Base-by-base conservation (phyloP, 495 filamentous ascomycete species). In the Pyrenopolyporus hunteri region DNA sequence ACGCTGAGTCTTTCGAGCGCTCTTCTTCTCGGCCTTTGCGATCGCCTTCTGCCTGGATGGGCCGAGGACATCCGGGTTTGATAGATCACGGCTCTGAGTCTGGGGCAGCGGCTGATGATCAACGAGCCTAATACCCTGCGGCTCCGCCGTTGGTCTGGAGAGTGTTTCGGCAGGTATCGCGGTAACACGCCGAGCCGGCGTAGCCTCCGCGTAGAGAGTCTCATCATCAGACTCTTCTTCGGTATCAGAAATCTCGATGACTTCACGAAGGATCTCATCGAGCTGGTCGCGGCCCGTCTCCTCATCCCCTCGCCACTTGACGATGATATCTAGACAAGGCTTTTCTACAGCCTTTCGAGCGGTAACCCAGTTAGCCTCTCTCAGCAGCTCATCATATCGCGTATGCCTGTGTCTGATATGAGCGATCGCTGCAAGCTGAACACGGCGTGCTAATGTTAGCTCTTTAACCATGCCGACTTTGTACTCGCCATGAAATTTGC, bases 351-450 rank as follows among this genome's bases (percentile, higher is more conserved):
- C 71, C 53, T 79, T 82, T 53, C 92, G 82, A 19, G 92, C 91
- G 53, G 89, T 88, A 37, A 81, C 76, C 73, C 85, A 92, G 6
- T 73, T 76, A 4, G 80, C 84, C 40, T 81, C 77, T 55, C 79
- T 85, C 20, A 97, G 77, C 22, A 95, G 77, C 59, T 82, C 75
- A 73, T 97, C 92, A 72, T 97, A 97, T 58, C 89, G 80, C 13
- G 93, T 97, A 71, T 95, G 90, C 23, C 76, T 78, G 69, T 97
- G 93, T 31, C 93, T 83, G 64, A 96, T 91, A 72, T 95, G 89
- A 49, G 93, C 91, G 63, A 89, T 82, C 6, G 92, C 89, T 1
- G 92, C 92, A 37, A 96, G 81, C 62, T 93, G 89, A 9, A 89
- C 89, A 56, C 91, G 84, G 19, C 88, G 85, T 45, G 87, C 83